Conservation (phyloP, 2,329 filamentous ascomycete genomes). For the Paraphoma sp. region DNA sequence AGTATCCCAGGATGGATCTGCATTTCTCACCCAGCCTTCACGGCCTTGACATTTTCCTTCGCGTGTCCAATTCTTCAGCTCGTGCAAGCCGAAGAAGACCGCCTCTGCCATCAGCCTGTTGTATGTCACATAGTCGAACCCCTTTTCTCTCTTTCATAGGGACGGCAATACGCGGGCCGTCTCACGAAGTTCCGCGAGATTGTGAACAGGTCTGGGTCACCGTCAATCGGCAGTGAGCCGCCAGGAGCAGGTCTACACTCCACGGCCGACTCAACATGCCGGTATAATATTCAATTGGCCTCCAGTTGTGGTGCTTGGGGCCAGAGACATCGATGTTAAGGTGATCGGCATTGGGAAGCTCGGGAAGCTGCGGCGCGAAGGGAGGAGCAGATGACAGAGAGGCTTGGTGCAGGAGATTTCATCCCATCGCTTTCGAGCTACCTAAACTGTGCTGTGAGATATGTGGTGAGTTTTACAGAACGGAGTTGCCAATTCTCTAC, state of each 20-base stretch:
- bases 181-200: not conserved
- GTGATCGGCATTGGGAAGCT: not conserved
- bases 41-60: not conserved
- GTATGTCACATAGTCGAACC: conserved; percentile 40
- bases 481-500: too few species aligned
- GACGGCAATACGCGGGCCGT: conserved; percentile 17
- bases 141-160: conserved; percentile 37
- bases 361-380: not conserved
- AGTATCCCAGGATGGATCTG: not conserved
- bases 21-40: not conserved
- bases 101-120: conserved; percentile 34
- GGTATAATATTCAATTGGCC: not conserved
- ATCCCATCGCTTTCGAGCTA: not conserved
- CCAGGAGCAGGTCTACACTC: not conserved
- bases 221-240: not conserved
- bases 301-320: not conserved
- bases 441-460: too few species aligned
- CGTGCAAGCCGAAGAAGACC: conserved; percentile 34
- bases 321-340: not conserved
- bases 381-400: not conserved
- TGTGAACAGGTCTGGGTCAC: not conserved
- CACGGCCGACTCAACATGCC: not conserved
- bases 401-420: not conserved
- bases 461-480: too few species aligned
- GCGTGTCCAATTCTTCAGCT: conserved; percentile 35